phyloP scores from a whole-genome alignment of 1,284 basidiomycete genomes.

The Ceraceosorus guamensis region DNA sequence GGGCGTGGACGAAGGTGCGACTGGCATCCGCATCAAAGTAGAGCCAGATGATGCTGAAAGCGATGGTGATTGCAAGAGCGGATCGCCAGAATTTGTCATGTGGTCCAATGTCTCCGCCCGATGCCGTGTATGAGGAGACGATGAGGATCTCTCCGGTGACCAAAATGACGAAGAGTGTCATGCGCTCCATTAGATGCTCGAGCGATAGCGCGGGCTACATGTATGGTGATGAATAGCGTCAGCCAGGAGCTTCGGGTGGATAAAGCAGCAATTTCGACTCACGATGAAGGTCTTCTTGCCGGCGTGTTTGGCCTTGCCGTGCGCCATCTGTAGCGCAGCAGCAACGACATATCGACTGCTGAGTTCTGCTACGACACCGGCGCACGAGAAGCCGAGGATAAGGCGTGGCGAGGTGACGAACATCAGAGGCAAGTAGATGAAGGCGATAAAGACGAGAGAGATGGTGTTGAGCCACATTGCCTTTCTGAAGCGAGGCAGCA shows the following conservation, averaged over 20 bases:
- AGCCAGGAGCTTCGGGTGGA: too few relatives aligned
- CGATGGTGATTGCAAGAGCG: constrained; percentile 31
- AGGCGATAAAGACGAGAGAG: constrained; percentile 20
- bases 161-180: constrained; percentile 35
- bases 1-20: constrained; percentile 43
- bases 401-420: constrained; percentile 14
- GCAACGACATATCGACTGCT: constrained; percentile 23
- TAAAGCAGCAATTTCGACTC: too few relatives aligned
- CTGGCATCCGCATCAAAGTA: constrained; percentile 32
- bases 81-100: constrained; percentile 26
- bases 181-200: constrained; percentile 14
- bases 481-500: constrained; percentile 37
- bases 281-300: constrained; percentile 34
- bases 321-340: constrained; percentile 21
- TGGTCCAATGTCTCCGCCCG: constrained; percentile 1
- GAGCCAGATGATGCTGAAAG: constrained; percentile 43
- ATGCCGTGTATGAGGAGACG: constrained; percentile 7
- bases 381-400: constrained; percentile 24
- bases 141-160: constrained; percentile 40
- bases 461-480: constrained; percentile 35
- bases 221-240: too few relatives aligned
- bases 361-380: constrained; percentile 32
- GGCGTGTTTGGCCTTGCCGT: constrained; percentile 19
- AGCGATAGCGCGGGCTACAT: constrained; percentile 5
- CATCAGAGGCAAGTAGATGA: constrained; percentile 35